Evolutionary conservation across 2,329 filamentous ascomycete species (phyloP).

Genomic region (Trematosphaeria pertusa): DNA sequence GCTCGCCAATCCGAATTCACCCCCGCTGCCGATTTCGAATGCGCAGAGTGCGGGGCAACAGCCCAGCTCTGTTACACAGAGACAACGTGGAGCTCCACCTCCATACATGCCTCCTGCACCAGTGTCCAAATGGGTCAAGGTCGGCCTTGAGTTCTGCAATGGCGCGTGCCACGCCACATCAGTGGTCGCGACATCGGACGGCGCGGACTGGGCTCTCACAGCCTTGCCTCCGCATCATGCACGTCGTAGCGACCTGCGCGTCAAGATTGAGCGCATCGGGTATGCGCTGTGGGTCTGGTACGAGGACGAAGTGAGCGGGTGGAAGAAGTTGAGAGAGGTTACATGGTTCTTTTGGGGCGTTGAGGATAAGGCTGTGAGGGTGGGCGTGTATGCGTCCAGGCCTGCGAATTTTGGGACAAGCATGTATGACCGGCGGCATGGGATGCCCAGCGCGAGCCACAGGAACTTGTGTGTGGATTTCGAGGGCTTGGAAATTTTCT

Average conservation of each 20-base stretch:
- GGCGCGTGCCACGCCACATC: constrained; percentile 63
- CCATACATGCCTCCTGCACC: constrained; percentile 46
- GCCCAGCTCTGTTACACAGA: constrained; percentile 25
- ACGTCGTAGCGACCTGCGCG: constrained; percentile 57
- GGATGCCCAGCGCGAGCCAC: constrained; percentile 29
- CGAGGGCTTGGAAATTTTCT: constrained; percentile 51
- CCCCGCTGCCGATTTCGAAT: constrained; percentile 12
- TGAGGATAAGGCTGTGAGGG: constrained; percentile 64
- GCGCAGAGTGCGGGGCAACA: constrained; percentile 22
- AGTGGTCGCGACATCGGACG: constrained; percentile 63
- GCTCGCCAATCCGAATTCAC: constrained; percentile 1
- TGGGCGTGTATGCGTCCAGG: constrained; percentile 65
- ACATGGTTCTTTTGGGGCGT: constrained; percentile 69
- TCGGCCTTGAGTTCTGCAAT: constrained; percentile 64
- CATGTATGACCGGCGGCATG: constrained; percentile 42
- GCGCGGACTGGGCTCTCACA: constrained; percentile 64
- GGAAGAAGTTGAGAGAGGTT: constrained; percentile 66
- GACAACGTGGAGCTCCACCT: constrained; percentile 36
- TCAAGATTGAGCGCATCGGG: constrained; percentile 65
- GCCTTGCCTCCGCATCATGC: constrained; percentile 54
- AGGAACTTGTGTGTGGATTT: constrained; percentile 50
- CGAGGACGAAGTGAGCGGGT: constrained; percentile 52
- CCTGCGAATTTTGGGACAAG: constrained; percentile 57
- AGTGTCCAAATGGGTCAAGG: constrained; percentile 66
- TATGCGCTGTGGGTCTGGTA: constrained; percentile 66